Percentiles rank a stretch among this genome's conserved stretches.
Conservation (phyloP, 1,139 yeast species). For the Geotrichum cucujoidarum region DNA sequence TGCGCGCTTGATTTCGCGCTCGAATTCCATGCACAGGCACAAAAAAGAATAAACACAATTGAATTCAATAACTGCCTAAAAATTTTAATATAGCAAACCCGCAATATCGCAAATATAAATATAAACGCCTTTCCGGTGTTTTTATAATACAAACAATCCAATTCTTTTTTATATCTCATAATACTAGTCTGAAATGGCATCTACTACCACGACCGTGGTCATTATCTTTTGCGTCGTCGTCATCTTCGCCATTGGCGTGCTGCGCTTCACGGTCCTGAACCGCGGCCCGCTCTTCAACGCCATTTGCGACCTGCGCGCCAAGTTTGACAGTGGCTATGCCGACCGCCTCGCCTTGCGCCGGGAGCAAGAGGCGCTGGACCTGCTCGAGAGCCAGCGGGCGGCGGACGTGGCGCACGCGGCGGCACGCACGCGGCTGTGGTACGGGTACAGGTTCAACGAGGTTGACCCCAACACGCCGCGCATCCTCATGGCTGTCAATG, state of each 20-base stretch:
- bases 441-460: constrained; percentile 10
- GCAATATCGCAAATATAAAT: too few species aligned
- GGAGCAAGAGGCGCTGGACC: background rate
- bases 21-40: too few species aligned
- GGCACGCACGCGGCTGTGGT: constrained; percentile 9
- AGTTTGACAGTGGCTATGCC: constrained; percentile 8
- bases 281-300: constrained; percentile 4
- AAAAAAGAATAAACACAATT: too few species aligned
- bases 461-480: background rate
- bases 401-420: background rate
- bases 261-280: constrained; percentile 6
- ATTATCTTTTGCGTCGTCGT: constrained; percentile 14
- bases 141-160: background rate
- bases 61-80: too few species aligned
- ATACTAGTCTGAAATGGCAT: background rate
- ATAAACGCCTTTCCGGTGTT: background rate
- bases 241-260: background rate
- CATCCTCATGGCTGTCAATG: background rate
- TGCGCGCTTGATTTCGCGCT: too few species aligned
- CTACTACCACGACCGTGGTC: constrained; percentile 5
- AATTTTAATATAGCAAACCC: too few species aligned
- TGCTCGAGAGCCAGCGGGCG: constrained; percentile 6
- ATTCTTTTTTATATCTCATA: background rate
- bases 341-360: constrained; percentile 7
- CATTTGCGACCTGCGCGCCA: constrained; percentile 10